phyloP scores from a whole-genome alignment of 305 asterid genomes.

The Striga hermonthica region DNA sequence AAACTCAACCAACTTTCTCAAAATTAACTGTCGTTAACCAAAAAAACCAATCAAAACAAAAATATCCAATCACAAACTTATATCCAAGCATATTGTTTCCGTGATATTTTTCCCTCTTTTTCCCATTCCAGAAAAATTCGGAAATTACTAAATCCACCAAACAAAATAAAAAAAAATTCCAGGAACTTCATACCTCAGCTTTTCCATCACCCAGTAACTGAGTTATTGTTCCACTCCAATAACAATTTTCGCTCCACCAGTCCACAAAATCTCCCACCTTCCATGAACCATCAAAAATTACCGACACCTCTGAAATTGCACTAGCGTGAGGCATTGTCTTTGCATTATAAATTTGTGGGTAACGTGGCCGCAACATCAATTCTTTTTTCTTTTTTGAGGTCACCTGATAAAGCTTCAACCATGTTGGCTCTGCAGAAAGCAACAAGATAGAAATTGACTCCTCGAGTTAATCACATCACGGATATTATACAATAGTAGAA shows the following conservation, averaged over 20 bases:
- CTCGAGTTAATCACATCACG: slow-evolving; percentile 9
- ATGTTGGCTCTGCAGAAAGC: slow-evolving; percentile 44
- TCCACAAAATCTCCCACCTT: slow-evolving; percentile 75
- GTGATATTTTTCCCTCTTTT: too few species aligned
- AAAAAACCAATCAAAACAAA: too few species aligned
- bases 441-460: slow-evolving; percentile 27
- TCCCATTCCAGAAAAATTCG: too few species aligned
- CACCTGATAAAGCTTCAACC: slow-evolving; percentile 44
- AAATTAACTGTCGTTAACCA: too few species aligned
- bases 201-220: slow-evolving; percentile 42
- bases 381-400: slow-evolving; percentile 31
- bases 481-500: neutral
- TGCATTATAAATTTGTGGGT: slow-evolving; percentile 44
- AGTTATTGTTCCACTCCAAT: slow-evolving; percentile 67
- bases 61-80: too few species aligned
- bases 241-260: slow-evolving; percentile 49
- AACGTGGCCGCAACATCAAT: slow-evolving; percentile 65
- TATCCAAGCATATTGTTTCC: too few species aligned
- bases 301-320: slow-evolving; percentile 45
- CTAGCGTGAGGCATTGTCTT: slow-evolving; percentile 35
- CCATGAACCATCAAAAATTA: slow-evolving; percentile 50
- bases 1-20: too few species aligned
- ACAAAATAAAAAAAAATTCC: slow-evolving; percentile 6
- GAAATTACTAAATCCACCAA: neutral
- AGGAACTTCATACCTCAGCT: slow-evolving; percentile 54